Evolutionary conservation across 768 basidiomycete species (phyloP), one percentile per base, ranked within the genome.

Genomic region (Naganishia randhawae): DNA sequence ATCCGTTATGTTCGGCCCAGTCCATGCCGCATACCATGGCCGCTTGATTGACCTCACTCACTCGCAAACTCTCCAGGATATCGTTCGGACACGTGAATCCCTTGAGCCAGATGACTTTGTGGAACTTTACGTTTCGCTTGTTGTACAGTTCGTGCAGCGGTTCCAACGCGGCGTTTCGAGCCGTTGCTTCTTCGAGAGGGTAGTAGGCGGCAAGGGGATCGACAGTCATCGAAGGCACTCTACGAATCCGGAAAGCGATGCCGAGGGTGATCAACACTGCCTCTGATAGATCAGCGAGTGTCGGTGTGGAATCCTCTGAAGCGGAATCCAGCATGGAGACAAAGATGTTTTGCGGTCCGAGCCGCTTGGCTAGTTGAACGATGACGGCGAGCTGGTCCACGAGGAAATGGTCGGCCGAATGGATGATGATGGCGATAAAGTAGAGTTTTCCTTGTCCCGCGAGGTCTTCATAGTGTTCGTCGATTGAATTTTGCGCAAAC

Each of bases 21-120:
- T 99, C 96, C 95, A 98, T 98, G n/a, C 94, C 95, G 76, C 96
- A 98, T 1, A 97, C 92, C 91, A 99, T 92, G 0, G 93, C 91
- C 2, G 96, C 96, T 72, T 93, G 86, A 76, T 98, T 99, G 35
- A 85, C 85, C 72, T 89, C 84, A 77, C 89, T 91, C 69, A 97
- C 89, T 71, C 93, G 88, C 77, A 98, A 87, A 27, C 90, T 95
- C 81, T 99, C 96, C 62, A 99, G 83, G 54, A 99, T 93, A 78
- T 99, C 96, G 75, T 92, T 95, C 1, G 96, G 96, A 77, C 96
- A 99, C 0, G 96, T 97, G 79, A 99, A 99, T 0, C 96, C 96
- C 76, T 97, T 99, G 70, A 98, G 84, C 96, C 96, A 99, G 51
- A 99, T 85, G 41, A 98, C 96, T 11, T 92, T 84, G 71, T 87